Conservation (phyloP, 2,329 filamentous ascomycete genomes). For the Pseudocercospora fuligena region DNA sequence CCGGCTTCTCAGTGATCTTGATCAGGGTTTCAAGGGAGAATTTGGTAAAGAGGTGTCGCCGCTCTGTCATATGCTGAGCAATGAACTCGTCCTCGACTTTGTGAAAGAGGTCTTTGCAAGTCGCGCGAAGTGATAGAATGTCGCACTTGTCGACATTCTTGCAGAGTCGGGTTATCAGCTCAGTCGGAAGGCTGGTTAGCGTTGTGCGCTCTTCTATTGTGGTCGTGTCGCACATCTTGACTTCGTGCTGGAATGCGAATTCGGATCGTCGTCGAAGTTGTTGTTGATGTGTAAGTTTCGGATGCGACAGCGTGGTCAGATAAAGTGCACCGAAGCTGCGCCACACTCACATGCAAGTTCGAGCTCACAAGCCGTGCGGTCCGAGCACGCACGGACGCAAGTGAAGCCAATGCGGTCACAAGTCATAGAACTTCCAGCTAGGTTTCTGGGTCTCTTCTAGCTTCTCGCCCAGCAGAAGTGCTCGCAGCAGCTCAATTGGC, state of each 20-base stretch:
- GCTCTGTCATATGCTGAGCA: neutral
- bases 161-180: neutral
- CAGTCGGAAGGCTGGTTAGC: neutral
- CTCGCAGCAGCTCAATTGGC: slow-evolving; percentile 60
- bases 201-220: neutral
- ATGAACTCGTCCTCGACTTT: neutral
- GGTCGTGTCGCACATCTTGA: neutral
- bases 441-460: slow-evolving; percentile 35
- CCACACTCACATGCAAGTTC: neutral
- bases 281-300: neutral
- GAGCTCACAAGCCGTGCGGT: neutral
- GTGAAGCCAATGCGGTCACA: slow-evolving; percentile 6
- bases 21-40: neutral
- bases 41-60: neutral
- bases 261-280: neutral
- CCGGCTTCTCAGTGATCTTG: neutral
- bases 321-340: neutral
- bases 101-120: neutral
- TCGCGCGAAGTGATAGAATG: neutral
- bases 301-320: neutral
- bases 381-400: neutral
- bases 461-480: slow-evolving; percentile 51
- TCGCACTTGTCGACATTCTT: neutral
- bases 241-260: neutral
- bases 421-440: slow-evolving; percentile 22